Evolutionary conservation across 352 stramenopile species (phyloP), one percentile per base, ranked within the genome.

Genomic region (Hyaloperonospora arabidopsidis): DNA sequence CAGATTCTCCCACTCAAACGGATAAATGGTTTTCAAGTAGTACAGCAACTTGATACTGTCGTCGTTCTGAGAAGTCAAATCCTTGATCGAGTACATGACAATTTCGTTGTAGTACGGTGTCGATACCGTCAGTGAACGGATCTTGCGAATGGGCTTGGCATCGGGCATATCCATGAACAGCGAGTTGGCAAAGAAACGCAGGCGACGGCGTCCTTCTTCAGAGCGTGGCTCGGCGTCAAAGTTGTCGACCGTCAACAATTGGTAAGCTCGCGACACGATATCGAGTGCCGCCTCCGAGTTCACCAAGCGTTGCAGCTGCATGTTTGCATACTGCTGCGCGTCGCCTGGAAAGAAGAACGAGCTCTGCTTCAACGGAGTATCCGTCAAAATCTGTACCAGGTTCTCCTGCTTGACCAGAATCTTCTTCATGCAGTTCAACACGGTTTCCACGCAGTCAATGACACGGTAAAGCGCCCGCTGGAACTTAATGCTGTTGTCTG

Each of bases 41-140:
- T 98, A 95, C 54, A 99, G 64, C 15, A 97, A 87, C 35, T 95
- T 98, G 45, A 99, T 96, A 56, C 93, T 94, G 65, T 94, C 84
- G 34, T 92, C 84, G 44, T 94, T 94, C 51, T 90, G 74, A 0
- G 74, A 61, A 1, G 82, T 92, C 49, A 94, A 55, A 25, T 94
- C 84, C 65, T 94, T 90, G 54, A 94, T 82, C 60, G 84, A 94
- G 67, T 92, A 94, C 74, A 94, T 55, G 23, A 94, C 84, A 34
- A 94, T 94, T 84, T 94, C 84, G 51, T 76, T 92, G 70, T 92
- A 94, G 67, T 94, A 94, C 44, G 86, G 84, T n/a, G 84, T 94
- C 18, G 84, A 82, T 3, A 94, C 65, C 0, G 76, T 89, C 18
- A 94, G 60, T 12, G 84, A 94, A 25, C 79, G 79, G 56, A 94